Evolutionary conservation across 176 grass and related monocot genomes (phyloP).

Genomic region (Neostapfia colusana): DNA sequence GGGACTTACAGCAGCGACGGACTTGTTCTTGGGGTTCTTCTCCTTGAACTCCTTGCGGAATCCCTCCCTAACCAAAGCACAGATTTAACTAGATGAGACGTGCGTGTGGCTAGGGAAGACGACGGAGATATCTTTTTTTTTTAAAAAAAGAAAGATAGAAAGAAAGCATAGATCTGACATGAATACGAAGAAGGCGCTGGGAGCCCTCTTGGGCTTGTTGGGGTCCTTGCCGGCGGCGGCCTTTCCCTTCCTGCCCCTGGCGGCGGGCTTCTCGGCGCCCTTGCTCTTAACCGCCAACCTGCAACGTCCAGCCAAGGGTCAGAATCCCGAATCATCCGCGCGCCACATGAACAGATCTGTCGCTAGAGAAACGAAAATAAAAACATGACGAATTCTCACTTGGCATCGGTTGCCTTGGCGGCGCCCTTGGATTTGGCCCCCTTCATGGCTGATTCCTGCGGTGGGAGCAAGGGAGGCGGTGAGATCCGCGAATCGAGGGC

Average conservation of each 20-base stretch:
- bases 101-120: too few relatives aligned
- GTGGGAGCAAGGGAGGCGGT: background rate
- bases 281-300: slow-evolving; percentile 80
- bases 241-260: slow-evolving; percentile 58
- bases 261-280: slow-evolving; percentile 52
- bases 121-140: too few relatives aligned
- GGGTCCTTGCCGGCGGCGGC: slow-evolving; percentile 62
- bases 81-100: background rate
- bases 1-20: slow-evolving; percentile 69
- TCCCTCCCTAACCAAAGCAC: slow-evolving; percentile 54
- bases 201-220: slow-evolving; percentile 88
- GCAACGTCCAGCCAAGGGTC: background rate
- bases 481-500: slow-evolving; percentile 43
- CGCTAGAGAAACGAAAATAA: background rate
- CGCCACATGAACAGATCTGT: background rate
- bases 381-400: slow-evolving; percentile 18
- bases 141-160: background rate
- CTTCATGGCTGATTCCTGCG: slow-evolving; percentile 61
- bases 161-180: slow-evolving; percentile 36
- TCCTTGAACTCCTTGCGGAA: slow-evolving; percentile 92
- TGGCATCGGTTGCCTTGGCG: slow-evolving; percentile 67
- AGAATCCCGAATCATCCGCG: background rate
- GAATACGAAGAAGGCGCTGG: slow-evolving; percentile 92
- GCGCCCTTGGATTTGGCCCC: slow-evolving; percentile 68
- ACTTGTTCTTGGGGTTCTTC: slow-evolving; percentile 94